Evolutionary conservation across 2,329 filamentous ascomycete genomes (phyloP), one percentile per base, ranked within the genome.

Genomic region (Emericellopsis atlantica): DNA sequence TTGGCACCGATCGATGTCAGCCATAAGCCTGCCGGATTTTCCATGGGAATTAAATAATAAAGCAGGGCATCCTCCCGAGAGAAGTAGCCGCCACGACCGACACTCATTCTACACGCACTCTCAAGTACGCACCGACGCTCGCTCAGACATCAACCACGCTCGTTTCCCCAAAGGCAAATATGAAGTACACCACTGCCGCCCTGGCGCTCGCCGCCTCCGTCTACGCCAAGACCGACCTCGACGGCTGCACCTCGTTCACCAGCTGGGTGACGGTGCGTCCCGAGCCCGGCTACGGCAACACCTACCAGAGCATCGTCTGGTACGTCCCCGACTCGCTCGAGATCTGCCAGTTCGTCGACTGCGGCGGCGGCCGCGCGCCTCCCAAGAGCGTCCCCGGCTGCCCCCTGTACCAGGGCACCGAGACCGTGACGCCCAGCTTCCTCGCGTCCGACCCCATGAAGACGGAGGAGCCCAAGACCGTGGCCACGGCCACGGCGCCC

Each of bases 341-440:
- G 50, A 59, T 74, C 48, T 75, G 71, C 57, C 59, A 64, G 12
- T 51, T 65, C 45, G 59, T 70, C 39, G 70, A 74, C 59, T 75
- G 72, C 46, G 70, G 72, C 24, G 72, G 72, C 37, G 72, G 70
- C 12, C 62, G 65, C 37, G 70, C 69, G 18, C 70, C 70, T 1
- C 62, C 65, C 24, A 73, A 67, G 54, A 64, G 60, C 29, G 63
- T 70, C 24, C 71, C 70, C 2, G 70, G 69, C 11, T 75, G 70
- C 48, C 50, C 59, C 4, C 49, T 46, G 5, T 70, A 69, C 54
- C 49, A 48, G 1, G 65, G 65, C 38, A 65, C 63, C 3, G 58
- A 51, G 43, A 45, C 40, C 3, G 37, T 40, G 8, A 43, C 37
- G 32, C 18, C 41, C 6, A 36, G 32, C 23, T 44, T 44, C 39